These are phyloP conservation scores for Vanrija humicola DNA, from an alignment of 1,284 basidiomycete genomes.

Conservation along the genomic window DNA sequence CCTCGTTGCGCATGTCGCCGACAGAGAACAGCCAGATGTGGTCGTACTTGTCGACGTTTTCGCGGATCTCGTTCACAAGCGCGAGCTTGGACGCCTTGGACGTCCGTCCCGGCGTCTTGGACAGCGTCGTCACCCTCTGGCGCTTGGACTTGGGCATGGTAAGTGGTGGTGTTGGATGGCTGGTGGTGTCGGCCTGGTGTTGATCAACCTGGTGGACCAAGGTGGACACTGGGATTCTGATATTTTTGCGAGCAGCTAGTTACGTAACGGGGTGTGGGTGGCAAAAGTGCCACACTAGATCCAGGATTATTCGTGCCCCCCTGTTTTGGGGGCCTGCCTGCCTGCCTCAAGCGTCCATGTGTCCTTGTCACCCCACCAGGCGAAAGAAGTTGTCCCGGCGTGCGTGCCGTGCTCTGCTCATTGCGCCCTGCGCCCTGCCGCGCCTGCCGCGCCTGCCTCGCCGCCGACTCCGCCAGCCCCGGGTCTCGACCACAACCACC, in stretches of 20 bases:
- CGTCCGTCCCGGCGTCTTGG: slow-evolving; percentile 55
- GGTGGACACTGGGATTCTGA: neutral
- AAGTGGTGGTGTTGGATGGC: neutral
- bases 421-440: no score
- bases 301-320: neutral
- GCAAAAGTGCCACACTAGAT: slow-evolving; percentile 12
- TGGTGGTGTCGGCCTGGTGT: neutral
- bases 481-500: no score
- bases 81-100: slow-evolving; percentile 70
- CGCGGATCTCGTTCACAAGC: slow-evolving; percentile 72
- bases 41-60: slow-evolving; percentile 68
- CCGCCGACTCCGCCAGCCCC: no score
- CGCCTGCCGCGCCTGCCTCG: no score
- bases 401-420: no score
- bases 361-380: neutral
- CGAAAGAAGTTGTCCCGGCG: no score
- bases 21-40: slow-evolving; percentile 95
- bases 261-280: slow-evolving; percentile 10
- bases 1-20: slow-evolving; percentile 89
- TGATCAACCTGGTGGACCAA: neutral
- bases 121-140: slow-evolving; percentile 64
- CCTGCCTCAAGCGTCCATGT: neutral
- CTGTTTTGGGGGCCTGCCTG: neutral
- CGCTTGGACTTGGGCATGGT: slow-evolving; percentile 83
- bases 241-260: neutral